Evolutionary conservation across 1,284 basidiomycete species (phyloP), one percentile per base, ranked within the genome.

Genomic region (Leucoagaricus sp.): DNA sequence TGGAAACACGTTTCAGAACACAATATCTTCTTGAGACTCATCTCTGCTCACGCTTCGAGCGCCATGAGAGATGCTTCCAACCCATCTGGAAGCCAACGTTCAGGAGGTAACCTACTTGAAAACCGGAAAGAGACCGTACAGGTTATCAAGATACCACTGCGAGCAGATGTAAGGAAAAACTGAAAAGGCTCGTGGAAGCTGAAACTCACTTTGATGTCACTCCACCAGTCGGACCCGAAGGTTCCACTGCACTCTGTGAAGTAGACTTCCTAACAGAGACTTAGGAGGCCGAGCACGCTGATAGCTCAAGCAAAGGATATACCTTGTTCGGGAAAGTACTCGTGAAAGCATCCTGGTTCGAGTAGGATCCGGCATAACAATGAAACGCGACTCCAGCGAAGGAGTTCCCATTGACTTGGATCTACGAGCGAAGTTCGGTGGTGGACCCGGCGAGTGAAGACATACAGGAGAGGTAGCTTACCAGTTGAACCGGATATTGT

Each of bases 61-160:
- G 40, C 60, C 61, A 13, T 61, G 61, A 23, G 68, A 65, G 26
- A 70, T 55, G 38, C 67, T 68, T 33, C 69, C 69, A 31, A 67
- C 63, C 65, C 67, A 70, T 10, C 69, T 70, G 23, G 23, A 40
- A 6, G 23, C 4, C 23, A 15, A n/a, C 15, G 29, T 51, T 52
- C n/a, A 44, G 46, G 23, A 17, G 2, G 10, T 5, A 33, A 5
- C n/a, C n/a, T n/a, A n/a, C 9, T 13, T 5, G 44, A 40, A 28
- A 15, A 17, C 17, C 8, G 7, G 6, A 15, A 1, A 48, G 49
- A 17, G 6, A 23, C 9, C 15, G 36, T 64, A 88, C 81, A 91
- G 72, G 61, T 88, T 87, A 60, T 88, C 81, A 79, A 89, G 85
- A 63, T 87, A 86, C 87, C 86, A 89, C 85, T 87, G 62, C 23